Evolutionary conservation across 495 filamentous ascomycete genomes (phyloP), one percentile per base, ranked within the genome.

Genomic region (Astrocystis sublimbata): DNA sequence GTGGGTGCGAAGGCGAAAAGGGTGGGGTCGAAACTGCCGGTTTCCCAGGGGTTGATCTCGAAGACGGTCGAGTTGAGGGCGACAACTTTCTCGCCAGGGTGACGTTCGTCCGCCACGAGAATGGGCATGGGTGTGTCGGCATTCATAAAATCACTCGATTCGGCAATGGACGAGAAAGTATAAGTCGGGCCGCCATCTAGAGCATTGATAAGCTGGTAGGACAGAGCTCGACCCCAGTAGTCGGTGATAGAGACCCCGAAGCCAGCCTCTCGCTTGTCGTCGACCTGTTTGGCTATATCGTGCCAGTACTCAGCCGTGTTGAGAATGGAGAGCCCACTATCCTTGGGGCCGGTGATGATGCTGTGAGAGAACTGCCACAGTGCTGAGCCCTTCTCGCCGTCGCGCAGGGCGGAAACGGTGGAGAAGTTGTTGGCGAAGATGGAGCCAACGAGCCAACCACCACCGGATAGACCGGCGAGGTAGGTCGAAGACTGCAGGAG

Each of bases 361-460:
- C 84, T 88, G 66, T 89, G 88, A 2, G 80, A 83, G 63, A 97
- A 89, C 62, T 92, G 76, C 93, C 93, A 98, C 6, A 85, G 60
- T 6, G 86, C 73, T 15, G 76, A 77, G 12, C 82, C 84, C 1
- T 79, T 66, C 65, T 79, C 76, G 19, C 81, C 82, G 33, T 85
- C 72, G 31, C 86, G 83, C 60, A 96, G 82, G 40, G 71, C 71
- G 31, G 83, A 70, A 42, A 97, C 82, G 15, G 85, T 88, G 33
- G 88, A 89, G 77, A 93, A 98, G 75, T 97, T 98, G 78, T 97
- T 98, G 61, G 88, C 79, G 68, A 86, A 94, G 17, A 98, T 83
- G 30, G 89, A 92, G 6, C 90, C 90, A 10, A 97, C 84, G 10
- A 97, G 76, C 93, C 93, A 98, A 12, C 87, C 85, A 54, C 93